Evolutionary conservation across 495 filamentous ascomycete species (phyloP).

Genomic region (Staphylotrichum longicolle): DNA sequence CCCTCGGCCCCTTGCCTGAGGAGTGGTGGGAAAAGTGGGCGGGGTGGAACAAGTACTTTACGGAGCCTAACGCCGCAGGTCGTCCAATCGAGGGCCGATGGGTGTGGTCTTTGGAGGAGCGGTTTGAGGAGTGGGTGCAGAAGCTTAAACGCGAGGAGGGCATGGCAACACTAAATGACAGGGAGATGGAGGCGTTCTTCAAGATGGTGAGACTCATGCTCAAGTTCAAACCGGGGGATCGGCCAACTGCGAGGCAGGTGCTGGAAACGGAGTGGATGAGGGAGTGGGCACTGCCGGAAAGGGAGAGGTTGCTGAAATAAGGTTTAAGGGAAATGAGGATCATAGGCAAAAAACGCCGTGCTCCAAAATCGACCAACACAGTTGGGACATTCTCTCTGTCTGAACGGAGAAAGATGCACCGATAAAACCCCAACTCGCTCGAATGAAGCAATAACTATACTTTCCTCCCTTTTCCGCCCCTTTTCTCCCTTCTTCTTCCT

Average conservation of each 20-base stretch:
- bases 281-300: constrained; percentile 41
- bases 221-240: constrained; percentile 39
- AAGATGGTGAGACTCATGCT: constrained; percentile 43
- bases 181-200: constrained; percentile 38
- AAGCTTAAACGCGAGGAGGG: constrained; percentile 11
- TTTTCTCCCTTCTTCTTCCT: too few species aligned
- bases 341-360: too few species aligned
- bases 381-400: too few species aligned
- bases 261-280: constrained; percentile 37
- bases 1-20: constrained; percentile 34
- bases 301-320: neutral
- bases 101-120: constrained; percentile 18
- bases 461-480: too few species aligned
- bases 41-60: constrained; percentile 21
- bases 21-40: constrained; percentile 37
- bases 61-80: constrained; percentile 14
- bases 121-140: constrained; percentile 19
- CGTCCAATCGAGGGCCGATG: constrained; percentile 18
- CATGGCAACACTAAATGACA: constrained; percentile 12
- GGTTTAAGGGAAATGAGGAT: neutral
- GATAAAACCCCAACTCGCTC: too few species aligned
- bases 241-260: constrained; percentile 31
- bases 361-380: too few species aligned
- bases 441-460: too few species aligned
- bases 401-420: too few species aligned